Evolutionary conservation across 2,329 filamentous ascomycete genomes (phyloP).

Genomic region (Botrytis sinoallii): DNA sequence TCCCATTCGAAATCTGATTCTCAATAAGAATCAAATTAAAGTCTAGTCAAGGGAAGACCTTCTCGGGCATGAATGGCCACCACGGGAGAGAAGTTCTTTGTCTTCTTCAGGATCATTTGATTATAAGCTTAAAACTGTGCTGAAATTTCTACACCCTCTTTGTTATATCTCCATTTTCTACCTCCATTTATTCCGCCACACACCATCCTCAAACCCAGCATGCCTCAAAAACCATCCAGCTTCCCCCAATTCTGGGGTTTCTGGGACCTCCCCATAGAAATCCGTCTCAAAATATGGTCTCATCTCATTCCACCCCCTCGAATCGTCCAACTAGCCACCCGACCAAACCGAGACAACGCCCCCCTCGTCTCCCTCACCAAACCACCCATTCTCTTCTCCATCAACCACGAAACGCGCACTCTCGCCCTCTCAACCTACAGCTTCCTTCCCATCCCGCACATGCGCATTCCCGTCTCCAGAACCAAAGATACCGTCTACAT

Average conservation of each 20-base stretch:
- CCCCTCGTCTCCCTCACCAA: neutral
- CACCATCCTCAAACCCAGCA: neutral
- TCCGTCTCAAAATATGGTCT: neutral
- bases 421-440: neutral
- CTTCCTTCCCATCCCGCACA: neutral
- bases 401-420: conserved; percentile 9
- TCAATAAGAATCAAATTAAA: neutral
- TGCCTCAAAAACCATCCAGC: neutral
- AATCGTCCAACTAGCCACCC: neutral
- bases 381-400: neutral
- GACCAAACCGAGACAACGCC: neutral
- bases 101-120: neutral
- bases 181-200: neutral
- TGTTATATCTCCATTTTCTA: neutral
- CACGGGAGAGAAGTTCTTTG: neutral
- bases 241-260: neutral
- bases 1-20: neutral
- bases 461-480: neutral
- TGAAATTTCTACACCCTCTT: neutral
- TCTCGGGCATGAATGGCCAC: neutral
- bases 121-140: neutral
- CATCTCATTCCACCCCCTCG: neutral
- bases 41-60: neutral
- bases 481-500: neutral
- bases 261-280: neutral